These are phyloP conservation scores for Chrysopogon serrulatus DNA, from an alignment of 176 grass and related monocot genomes.

Conservation along the genomic window DNA sequence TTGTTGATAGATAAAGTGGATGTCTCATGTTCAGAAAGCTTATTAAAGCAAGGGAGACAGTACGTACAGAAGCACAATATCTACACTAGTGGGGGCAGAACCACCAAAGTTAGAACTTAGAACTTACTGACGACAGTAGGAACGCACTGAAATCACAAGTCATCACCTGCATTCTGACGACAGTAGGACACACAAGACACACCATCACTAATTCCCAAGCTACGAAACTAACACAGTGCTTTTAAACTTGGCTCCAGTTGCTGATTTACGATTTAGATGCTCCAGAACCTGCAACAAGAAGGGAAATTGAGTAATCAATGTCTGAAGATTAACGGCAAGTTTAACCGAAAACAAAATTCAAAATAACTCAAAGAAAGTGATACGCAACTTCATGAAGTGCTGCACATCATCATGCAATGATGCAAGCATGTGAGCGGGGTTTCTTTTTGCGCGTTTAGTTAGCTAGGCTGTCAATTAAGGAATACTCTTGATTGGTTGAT, in stretches of 20 bases:
- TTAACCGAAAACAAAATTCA: background rate
- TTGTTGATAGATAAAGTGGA: background rate
- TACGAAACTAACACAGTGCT: constrained; percentile 12
- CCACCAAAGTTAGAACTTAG: constrained; percentile 12
- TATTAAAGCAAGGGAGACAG: background rate
- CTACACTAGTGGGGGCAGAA: constrained; percentile 9
- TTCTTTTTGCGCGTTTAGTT: background rate
- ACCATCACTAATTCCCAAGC: constrained; percentile 10
- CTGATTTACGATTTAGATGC: background rate
- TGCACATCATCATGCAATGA: constrained; percentile 7
- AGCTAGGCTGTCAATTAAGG: background rate
- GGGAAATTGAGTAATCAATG: background rate
- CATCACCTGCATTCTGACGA: constrained; percentile 5
- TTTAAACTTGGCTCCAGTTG: constrained; percentile 1
- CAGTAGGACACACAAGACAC: background rate
- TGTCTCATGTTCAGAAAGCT: background rate
- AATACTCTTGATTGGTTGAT: background rate
- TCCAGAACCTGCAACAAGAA: constrained; percentile 23
- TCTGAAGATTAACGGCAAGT: background rate
- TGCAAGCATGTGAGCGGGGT: constrained; percentile 22
- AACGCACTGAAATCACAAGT: background rate
- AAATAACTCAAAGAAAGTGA: background rate
- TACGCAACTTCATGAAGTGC: background rate
- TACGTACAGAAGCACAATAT: background rate
- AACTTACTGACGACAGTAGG: no score